Base-by-base conservation (phyloP, 2,329 filamentous ascomycete species). In the Trichoderma brevicompactum region DNA sequence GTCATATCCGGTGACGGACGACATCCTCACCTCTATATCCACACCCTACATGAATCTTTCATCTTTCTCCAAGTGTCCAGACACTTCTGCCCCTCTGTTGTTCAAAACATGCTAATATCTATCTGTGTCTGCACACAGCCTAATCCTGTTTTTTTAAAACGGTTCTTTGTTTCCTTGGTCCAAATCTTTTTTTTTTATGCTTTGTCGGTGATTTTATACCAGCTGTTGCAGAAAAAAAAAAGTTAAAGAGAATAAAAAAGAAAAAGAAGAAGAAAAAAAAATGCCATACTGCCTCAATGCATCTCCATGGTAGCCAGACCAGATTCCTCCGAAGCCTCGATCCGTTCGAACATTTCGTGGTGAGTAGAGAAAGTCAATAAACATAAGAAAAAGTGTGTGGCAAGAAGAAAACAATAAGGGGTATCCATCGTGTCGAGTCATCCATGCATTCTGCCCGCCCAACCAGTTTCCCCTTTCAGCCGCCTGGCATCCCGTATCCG, bases 371-470 rank as follows among this genome's bases (percentile, higher is more conserved):
- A 64, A 66, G 66, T 64, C 54, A 61, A 62, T 67, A 58, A 65
- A 69, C 67, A 69, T 69, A 70, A 66, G 65, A 71, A 67, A 62
- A 66, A 53, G 56, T 61, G 38, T 67, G 67, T 67, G 68, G 32
- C 60, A 63, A 72, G 72, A 73, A 74, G 71, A 67, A 72, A 69
- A 71, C 72, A 71, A 70, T 72, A 70, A 72, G 73, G 78, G 78
- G 78, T 80, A 80, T 80, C 78, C 79, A 74, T 80, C 78, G 71
- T 79, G 71, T 76, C 74, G 73, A 77, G 74, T 80, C 78, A 72
- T 80, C 76, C 78, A 79, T 78, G 71, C 78, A 78, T 79, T 79
- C 77, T 78, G 74, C 72, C 76, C 76, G 70, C 77, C 72, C 74
- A 70, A 71, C 73, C 74, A 72, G 49, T 73, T 73, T 71, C 72